A percentile compares a stretch with the other conserved stretches of the same genome.
Evolutionary conservation across 2,329 filamentous ascomycete species (phyloP).

Genomic region (Podosphaera aphanis): DNA sequence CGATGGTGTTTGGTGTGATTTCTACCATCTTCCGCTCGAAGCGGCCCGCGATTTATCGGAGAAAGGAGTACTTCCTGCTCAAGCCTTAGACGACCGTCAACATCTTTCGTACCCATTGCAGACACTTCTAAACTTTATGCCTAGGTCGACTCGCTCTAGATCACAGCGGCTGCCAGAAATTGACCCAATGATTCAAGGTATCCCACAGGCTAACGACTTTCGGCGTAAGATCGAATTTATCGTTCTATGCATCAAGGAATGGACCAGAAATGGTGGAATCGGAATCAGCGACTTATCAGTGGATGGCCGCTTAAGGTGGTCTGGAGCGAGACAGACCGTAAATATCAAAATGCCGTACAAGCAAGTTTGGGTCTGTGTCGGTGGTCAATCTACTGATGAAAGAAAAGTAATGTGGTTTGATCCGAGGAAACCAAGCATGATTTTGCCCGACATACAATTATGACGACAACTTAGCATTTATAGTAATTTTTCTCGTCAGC

Average conservation of each 20-base stretch:
- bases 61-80: conserved; percentile 42
- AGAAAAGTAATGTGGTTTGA: conserved; percentile 16
- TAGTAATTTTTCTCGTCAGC: background rate
- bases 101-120: conserved; percentile 50
- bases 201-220: conserved; percentile 50
- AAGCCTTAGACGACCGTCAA: conserved; percentile 46
- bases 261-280: conserved; percentile 45
- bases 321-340: conserved; percentile 31
- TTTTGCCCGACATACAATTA: conserved; percentile 12
- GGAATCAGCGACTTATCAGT: conserved; percentile 38
- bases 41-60: conserved; percentile 41
- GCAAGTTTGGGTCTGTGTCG: conserved; percentile 46
- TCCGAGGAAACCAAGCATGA: conserved; percentile 12
- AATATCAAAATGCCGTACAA: conserved; percentile 29
- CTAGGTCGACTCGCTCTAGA: conserved; percentile 23
- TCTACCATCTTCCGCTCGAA: conserved; percentile 51
- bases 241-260: conserved; percentile 42
- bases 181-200: conserved; percentile 32
- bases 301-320: conserved; percentile 30
- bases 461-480: background rate
- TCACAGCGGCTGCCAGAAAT: conserved; percentile 35
- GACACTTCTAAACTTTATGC: conserved; percentile 44
- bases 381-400: conserved; percentile 35
- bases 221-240: conserved; percentile 54
- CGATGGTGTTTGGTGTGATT: conserved; percentile 52